Percentiles rank a stretch among this genome's conserved stretches.
Conservation (phyloP, 2,329 filamentous ascomycete species). For the Coccinonectria pachysandricola region DNA sequence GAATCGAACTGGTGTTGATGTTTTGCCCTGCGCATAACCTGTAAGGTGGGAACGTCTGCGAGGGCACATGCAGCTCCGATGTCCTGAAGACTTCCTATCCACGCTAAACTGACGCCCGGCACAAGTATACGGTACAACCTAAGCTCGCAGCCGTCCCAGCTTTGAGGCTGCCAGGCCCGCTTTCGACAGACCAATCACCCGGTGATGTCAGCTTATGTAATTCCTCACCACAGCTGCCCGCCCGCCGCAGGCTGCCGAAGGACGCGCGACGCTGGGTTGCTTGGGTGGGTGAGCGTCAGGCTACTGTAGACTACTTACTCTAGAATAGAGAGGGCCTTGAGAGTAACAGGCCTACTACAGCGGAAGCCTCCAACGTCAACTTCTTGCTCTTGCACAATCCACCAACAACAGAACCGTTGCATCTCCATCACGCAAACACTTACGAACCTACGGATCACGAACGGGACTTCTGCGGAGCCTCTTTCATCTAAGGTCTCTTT, state of each 20-base stretch:
- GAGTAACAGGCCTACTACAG: slow-evolving; percentile 1
- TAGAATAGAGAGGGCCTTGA: no score
- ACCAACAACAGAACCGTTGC: no score
- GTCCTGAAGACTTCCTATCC: slow-evolving; percentile 3
- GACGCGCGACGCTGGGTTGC: slow-evolving; percentile 26
- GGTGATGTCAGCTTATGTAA: slow-evolving; percentile 21
- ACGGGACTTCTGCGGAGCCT: background rate
- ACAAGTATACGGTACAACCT: slow-evolving; percentile 3
- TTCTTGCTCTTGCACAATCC: no score
- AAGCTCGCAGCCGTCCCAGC: slow-evolving; percentile 10
- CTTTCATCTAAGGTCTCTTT: background rate
- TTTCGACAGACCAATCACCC: slow-evolving; percentile 19
- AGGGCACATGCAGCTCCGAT: slow-evolving; percentile 2
- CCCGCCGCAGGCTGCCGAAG: slow-evolving; percentile 24
- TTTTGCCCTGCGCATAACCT: slow-evolving; percentile 2
- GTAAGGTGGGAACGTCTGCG: slow-evolving; percentile 3
- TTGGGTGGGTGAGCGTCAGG: no score
- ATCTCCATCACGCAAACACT: no score
- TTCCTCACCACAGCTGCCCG: slow-evolving; percentile 2
- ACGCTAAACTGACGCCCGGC: background rate
- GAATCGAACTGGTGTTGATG: slow-evolving; percentile 8
- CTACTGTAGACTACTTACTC: no score
- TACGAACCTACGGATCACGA: slow-evolving; percentile 1
- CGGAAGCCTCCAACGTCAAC: background rate
- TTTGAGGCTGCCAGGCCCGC: slow-evolving; percentile 2